Evolutionary conservation across 805 yeast species (phyloP), one percentile per base, ranked within the genome.

Genomic region (Priceomyces haplophilus): DNA sequence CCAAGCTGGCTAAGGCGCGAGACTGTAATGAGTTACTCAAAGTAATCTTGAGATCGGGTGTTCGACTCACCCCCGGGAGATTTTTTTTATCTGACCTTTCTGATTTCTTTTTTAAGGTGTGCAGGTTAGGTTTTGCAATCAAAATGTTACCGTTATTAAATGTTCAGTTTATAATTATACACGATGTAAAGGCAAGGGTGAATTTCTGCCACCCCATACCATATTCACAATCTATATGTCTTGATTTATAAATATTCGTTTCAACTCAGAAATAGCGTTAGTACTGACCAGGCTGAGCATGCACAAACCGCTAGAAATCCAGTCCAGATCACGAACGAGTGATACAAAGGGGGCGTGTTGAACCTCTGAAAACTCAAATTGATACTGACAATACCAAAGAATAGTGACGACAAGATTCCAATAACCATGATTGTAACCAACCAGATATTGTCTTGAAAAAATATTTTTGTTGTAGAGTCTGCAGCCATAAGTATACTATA

Each of bases 1-100:
- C 73, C 70, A 65, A 69, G 73, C 65, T 65, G 74, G 73, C 71
- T 66, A 67, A 67, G 69, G 71, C 73, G 73, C 71, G 70, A 69
- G 74, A 68, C 74, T 67, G 72, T 67, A 68, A 68, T 60, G 58
- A 52, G 52, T 46, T 45, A 7, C 59, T 52, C 62, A 54, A 52
- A 64, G 73, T 56, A 52, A 67, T 67, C 73, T 68, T 66, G 70
- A 65, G 73, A 67, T 67, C 73, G 72, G 72, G 73, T 65, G 74
- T 68, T 67, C 73, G 73, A 67, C 69, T 69, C 73, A 65, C 73
- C 72, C 73, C 72, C 72, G 62, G 72, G 73, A 67, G 72, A 67
- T 44, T 57, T 53, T 43, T 51, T 23, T n/a, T 24, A 3, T 24
- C 12, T 18, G n/a, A 17, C 21, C 60, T 62, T 62, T 58, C 54